Percentiles rank a stretch among this genome's conserved stretches.
These are phyloP conservation scores for Moesziomyces antarcticus DNA, from an alignment of 1,284 basidiomycete species.

Conservation along the genomic window DNA sequence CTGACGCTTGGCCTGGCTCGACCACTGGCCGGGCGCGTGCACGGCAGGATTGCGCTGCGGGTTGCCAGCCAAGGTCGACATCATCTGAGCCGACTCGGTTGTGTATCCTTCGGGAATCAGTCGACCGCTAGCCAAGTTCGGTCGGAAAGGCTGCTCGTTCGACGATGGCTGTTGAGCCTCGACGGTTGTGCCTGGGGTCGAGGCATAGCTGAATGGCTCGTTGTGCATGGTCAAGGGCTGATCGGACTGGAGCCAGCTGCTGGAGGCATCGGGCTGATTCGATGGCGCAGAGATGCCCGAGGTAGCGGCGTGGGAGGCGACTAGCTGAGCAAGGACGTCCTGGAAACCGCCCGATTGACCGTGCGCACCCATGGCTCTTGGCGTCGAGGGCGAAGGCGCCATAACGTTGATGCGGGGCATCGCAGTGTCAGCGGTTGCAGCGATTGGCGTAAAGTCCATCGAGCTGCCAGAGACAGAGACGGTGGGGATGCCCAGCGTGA, in stretches of 20 bases:
- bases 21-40: conserved; percentile 43
- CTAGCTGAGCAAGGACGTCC: conserved; percentile 39
- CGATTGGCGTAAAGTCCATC: conserved; percentile 36
- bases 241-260: conserved; percentile 19
- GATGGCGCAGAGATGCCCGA: neutral
- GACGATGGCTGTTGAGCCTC: conserved; percentile 9
- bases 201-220: conserved; percentile 36
- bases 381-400: conserved; percentile 48
- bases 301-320: conserved; percentile 19
- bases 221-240: conserved; percentile 7
- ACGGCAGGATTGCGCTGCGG: conserved; percentile 11
- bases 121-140: conserved; percentile 27
- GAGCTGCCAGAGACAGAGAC: conserved; percentile 37
- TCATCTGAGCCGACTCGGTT: conserved; percentile 26
- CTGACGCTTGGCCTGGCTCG: conserved; percentile 52
- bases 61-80: conserved; percentile 33
- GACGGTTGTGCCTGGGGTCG: conserved; percentile 4
- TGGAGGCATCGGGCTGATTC: conserved; percentile 6
- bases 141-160: conserved; percentile 18
- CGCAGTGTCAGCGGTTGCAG: conserved; percentile 10
- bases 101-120: conserved; percentile 33
- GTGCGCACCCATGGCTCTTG: conserved; percentile 18
- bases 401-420: conserved; percentile 53
- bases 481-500: conserved; percentile 37
- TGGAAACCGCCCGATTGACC: conserved; percentile 38